Base-by-base conservation (phyloP, 2,329 filamentous ascomycete species). In the Penicillium sp. region DNA sequence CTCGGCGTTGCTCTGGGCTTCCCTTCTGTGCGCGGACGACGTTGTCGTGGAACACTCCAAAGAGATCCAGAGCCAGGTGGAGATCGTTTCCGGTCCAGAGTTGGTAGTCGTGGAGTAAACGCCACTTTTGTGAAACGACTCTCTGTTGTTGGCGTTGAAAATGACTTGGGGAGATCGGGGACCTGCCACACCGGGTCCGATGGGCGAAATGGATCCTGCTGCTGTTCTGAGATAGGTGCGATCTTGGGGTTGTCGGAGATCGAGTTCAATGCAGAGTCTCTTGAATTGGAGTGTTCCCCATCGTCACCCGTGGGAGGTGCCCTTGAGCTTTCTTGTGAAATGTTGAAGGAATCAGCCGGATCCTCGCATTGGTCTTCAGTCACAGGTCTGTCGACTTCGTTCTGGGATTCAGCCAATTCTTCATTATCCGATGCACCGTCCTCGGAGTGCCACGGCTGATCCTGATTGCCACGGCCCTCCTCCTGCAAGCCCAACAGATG, bases 401-500 rank as follows among this genome's bases (percentile, higher is more conserved):
- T 36, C 16, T 53, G 33, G 37, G 49, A 42, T 10, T 46, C 34
- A 10, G 23, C 37, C 39, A 45, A 47, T 11, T 48, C 58, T 23
- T 37, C 43, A 45, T 47, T 39, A 4, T 59, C 51, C 4, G 39
- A 40, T 21, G 34, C 34, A 19, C 62, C 65, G 29, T 66, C 62
- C n/a, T 52, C 52, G 23, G 54, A 42, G 21, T 58, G 52, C 67
- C 58, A 64, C 49, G 61, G 14, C 28, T 49, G 61, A 46, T 16
- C 34, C 26, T 51, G 60, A 52, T 66, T 33, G 51, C 80, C 78
- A 36, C 72, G 67, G 75, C 83, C 78, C 69, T 87, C 80, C 73
- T 83, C 71, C 68, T 77, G 67, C 81, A 91, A 85, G 67, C 83
- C 71, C 47, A 83, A 71, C 48, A 97, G 71, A 75, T 97, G 94